These are phyloP conservation scores for Exophiala aquamarina DNA, from an alignment of 2,329 filamentous ascomycete genomes.

Conservation along the genomic window DNA sequence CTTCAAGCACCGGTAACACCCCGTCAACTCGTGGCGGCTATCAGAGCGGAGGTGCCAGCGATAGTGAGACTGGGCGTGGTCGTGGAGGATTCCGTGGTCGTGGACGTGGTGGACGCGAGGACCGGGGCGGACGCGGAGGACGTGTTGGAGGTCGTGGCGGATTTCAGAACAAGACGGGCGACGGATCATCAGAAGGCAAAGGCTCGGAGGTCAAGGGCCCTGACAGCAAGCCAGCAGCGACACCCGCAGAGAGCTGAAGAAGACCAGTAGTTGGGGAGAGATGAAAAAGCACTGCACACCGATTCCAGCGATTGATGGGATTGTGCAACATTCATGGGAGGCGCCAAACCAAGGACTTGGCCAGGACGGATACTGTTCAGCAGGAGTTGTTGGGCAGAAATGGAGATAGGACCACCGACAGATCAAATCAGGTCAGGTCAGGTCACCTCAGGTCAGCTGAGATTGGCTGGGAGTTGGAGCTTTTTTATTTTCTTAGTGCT, in stretches of 20 bases:
- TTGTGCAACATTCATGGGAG: slow-evolving; percentile 22
- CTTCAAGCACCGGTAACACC: slow-evolving; percentile 60
- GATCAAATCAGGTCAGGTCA: too few relatives aligned
- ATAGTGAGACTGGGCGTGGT: slow-evolving; percentile 68
- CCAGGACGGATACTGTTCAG: slow-evolving; percentile 13
- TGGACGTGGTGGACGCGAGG: slow-evolving; percentile 56
- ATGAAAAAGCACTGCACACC: slow-evolving; percentile 1
- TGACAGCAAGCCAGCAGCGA: slow-evolving; percentile 27
- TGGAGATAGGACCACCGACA: slow-evolving; percentile 1
- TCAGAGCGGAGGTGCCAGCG: slow-evolving; percentile 77
- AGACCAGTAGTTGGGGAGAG: slow-evolving; percentile 1
- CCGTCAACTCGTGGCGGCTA: slow-evolving; percentile 67
- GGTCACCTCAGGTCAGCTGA: background rate
- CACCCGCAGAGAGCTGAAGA: slow-evolving; percentile 17
- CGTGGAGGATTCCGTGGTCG: slow-evolving; percentile 58
- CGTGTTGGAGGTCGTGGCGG: slow-evolving; percentile 60
- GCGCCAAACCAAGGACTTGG: slow-evolving; percentile 17
- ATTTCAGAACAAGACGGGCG: slow-evolving; percentile 59
- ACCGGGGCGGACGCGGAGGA: slow-evolving; percentile 56
- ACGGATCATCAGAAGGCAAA: slow-evolving; percentile 46
- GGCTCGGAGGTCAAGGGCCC: slow-evolving; percentile 37
- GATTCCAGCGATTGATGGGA: slow-evolving; percentile 16
- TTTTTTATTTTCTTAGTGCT: background rate
- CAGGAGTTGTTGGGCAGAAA: slow-evolving; percentile 14
- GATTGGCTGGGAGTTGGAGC: slow-evolving; percentile 11